Conservation (phyloP, 176 grass and related monocot species). For the Lolium perenne region DNA sequence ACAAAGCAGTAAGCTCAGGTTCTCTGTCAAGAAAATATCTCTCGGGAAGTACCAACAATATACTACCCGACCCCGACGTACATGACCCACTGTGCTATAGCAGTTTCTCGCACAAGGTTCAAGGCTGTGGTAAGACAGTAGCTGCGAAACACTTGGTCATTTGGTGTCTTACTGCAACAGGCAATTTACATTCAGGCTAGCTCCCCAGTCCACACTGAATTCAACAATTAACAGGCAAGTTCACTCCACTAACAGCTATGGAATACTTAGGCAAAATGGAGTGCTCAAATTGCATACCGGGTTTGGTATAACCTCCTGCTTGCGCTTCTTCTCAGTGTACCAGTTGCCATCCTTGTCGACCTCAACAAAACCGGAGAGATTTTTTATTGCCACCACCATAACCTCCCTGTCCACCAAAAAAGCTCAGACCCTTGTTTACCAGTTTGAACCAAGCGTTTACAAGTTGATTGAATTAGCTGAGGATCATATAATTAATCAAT, state of each 20-base stretch:
- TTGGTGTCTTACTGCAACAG: not conserved
- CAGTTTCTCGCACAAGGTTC: not conserved
- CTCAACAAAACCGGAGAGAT: constrained; percentile 72
- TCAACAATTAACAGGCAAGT: not conserved
- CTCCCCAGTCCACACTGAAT: not conserved
- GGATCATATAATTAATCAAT: not conserved
- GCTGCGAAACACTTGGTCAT: not conserved
- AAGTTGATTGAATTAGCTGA: not conserved
- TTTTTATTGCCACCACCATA: constrained; percentile 87
- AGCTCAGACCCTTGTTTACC: constrained; percentile 20
- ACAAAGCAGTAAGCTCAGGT: not conserved
- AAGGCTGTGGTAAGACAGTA: not conserved
- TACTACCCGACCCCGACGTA: not conserved
- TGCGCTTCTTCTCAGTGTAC: constrained; percentile 71
- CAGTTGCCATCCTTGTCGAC: constrained; percentile 78
- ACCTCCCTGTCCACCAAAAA: constrained; percentile 65
- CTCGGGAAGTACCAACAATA: not conserved
- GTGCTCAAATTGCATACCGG: constrained; percentile 53
- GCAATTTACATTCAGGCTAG: not conserved
- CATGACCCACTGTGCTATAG: not conserved
- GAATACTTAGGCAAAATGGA: not conserved
- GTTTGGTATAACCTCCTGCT: constrained; percentile 58
- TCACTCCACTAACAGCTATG: not conserved
- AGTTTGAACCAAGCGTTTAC: not conserved
- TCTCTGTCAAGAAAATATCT: constrained; percentile 20